Percentiles rank a stretch among this genome's conserved stretches.
phyloP scores from a whole-genome alignment of 1,139 yeast species.

The Sugiyamaella pinicola region DNA sequence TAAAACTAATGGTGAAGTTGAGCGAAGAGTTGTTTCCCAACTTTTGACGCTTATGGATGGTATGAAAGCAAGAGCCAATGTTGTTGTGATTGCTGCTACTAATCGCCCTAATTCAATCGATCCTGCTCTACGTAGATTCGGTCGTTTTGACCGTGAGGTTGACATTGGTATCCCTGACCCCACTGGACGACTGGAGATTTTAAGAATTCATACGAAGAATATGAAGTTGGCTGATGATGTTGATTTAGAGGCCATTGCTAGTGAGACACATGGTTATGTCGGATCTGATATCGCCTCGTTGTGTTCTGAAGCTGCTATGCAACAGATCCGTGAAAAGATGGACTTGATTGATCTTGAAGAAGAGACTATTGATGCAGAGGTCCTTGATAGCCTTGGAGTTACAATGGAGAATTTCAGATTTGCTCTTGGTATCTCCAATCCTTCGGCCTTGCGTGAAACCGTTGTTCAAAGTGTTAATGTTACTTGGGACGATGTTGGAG shows the following conservation, averaged over 20 bases:
- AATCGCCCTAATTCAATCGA: conserved; percentile 98
- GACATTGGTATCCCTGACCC: conserved; percentile 99
- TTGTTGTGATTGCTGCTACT: conserved; percentile 93
- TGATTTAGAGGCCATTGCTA: conserved; percentile 87
- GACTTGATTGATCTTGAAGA: conserved; percentile 96
- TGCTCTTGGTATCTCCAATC: conserved; percentile 96
- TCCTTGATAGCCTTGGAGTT: conserved; percentile 93
- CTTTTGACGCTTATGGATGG: conserved; percentile 97
- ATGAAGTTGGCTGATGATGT: conserved; percentile 96
- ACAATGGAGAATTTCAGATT: conserved; percentile 99
- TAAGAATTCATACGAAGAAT: conserved; percentile 92
- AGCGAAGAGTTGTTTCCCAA: conserved; percentile 97
- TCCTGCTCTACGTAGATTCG: conserved; percentile 97
- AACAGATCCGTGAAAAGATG: conserved; percentile 99
- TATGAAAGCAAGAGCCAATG: conserved; percentile 97
- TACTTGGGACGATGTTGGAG: conserved; percentile 98
- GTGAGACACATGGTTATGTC: conserved; percentile 96
- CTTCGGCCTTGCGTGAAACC: conserved; percentile 98
- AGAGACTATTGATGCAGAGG: conserved; percentile 97
- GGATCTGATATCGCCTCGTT: conserved; percentile 94
- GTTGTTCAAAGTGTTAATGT: conserved; percentile 98
- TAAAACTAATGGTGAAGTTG: conserved; percentile 99
- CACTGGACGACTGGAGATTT: conserved; percentile 94
- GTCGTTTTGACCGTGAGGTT: conserved; percentile 98
- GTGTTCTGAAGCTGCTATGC: conserved; percentile 99